phyloP scores from a whole-genome alignment of 2,329 filamentous ascomycete species.

The Scytalidium sp. region DNA sequence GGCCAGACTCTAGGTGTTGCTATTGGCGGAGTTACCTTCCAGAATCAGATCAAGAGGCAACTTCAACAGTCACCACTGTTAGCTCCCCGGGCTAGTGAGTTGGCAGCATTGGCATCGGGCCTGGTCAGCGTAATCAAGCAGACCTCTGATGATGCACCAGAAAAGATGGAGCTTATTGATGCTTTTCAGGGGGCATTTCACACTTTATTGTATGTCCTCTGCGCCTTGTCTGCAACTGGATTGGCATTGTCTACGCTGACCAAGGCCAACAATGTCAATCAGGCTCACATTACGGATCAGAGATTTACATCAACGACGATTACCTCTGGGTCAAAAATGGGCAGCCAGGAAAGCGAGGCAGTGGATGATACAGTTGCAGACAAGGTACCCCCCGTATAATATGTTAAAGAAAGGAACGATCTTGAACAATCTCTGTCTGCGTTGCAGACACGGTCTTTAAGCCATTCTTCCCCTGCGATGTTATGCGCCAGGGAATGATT shows the following conservation, averaged over 20 bases:
- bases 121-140: background rate
- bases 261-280: background rate
- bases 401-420: no score
- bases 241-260: background rate
- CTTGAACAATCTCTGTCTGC: no score
- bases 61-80: slow-evolving; percentile 5
- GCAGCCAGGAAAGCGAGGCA: no score
- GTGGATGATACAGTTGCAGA: no score
- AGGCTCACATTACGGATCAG: background rate
- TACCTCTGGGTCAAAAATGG: no score
- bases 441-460: no score
- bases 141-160: background rate
- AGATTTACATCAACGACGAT: background rate
- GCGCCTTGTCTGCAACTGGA: background rate
- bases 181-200: background rate
- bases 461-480: no score
- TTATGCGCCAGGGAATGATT: no score
- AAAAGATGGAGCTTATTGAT: background rate
- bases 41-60: slow-evolving; percentile 44
- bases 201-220: background rate
- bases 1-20: slow-evolving; percentile 63
- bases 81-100: background rate
- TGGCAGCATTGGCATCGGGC: background rate
- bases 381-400: no score
- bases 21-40: slow-evolving; percentile 63